Base-by-base conservation (phyloP, 1,284 basidiomycete species). In the Ustilago curta region DNA sequence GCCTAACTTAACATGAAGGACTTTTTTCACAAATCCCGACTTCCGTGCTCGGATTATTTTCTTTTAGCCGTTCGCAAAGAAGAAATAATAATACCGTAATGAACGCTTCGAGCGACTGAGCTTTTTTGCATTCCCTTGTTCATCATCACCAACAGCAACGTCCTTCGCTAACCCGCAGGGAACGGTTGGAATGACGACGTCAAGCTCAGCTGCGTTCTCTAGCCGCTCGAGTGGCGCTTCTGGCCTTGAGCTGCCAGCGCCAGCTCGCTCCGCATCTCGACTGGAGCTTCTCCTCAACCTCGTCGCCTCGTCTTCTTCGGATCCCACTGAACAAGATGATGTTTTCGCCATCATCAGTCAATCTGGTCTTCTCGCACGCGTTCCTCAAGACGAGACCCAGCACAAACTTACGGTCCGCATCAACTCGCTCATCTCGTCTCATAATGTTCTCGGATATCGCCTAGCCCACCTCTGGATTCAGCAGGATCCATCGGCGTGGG, bases 401-500 rank as follows among this genome's bases (percentile, higher is more conserved):
- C 74, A 76, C 57, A 72, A 73, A 55, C 70, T 72, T 45, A 64
- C 63, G 1, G 57, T 67, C 11, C 65, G 74, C 48, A 76, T 76
- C 70, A 73, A 67, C 35, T 58, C 74, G 31, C 60, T 66, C 59
- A 73, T 76, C 50, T 66, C 70, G 6, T 52, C 66, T 21, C 74
- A 73, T 11, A 76, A 67, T 44, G 56, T 25, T n/a, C 52, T 65
- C n/a, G 70, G 74, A 11, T 72, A 76, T 29, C 62, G 55, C 8
- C 47, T 76, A 9, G 73, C 73, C 6, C 48, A 61, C 23, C 59
- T 69, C 11, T 76, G 73, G 73, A 61, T 76, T 29, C 61, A 69
- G 51, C 73, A 76, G 49, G 60, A 62, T 21, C 61, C 69, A 3
- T 23, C 73, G 3, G 54, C 65, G 4, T 76, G 70, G 74, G 60